Evolutionary conservation across 2,329 filamentous ascomycete species (phyloP).

Genomic region (Pseudopyricularia javanii): DNA sequence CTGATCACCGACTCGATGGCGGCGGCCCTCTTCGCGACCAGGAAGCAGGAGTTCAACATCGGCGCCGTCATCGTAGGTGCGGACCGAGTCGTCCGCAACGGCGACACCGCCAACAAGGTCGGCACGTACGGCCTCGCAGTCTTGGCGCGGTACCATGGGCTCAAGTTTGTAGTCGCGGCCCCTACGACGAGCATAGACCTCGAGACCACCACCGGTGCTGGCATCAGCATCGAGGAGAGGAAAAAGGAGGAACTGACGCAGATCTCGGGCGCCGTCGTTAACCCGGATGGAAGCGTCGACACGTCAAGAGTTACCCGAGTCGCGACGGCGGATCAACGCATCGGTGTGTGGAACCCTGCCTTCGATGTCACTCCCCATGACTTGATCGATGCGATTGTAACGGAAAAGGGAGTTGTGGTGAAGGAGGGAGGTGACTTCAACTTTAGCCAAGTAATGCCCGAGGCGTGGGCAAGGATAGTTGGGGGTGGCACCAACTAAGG

Average conservation of each 20-base stretch:
- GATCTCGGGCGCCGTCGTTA: slow-evolving; percentile 64
- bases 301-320: slow-evolving; percentile 54
- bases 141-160: slow-evolving; percentile 73
- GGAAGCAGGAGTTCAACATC: slow-evolving; percentile 54
- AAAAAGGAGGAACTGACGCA: slow-evolving; percentile 71
- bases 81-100: slow-evolving; percentile 89
- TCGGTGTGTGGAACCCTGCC: slow-evolving; percentile 89
- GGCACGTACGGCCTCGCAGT: slow-evolving; percentile 90
- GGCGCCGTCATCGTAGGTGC: slow-evolving; percentile 86
- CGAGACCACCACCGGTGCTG: slow-evolving; percentile 59
- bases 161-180: slow-evolving; percentile 91
- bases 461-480: slow-evolving; percentile 34
- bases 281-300: slow-evolving; percentile 51
- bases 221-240: slow-evolving; percentile 86
- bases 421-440: slow-evolving; percentile 58
- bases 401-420: slow-evolving; percentile 77
- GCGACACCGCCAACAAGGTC: slow-evolving; percentile 97
- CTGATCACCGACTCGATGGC: slow-evolving; percentile 50
- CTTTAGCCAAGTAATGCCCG: slow-evolving; percentile 42
- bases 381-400: slow-evolving; percentile 88
- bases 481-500: neutral
- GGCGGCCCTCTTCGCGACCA: slow-evolving; percentile 50
- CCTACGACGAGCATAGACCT: slow-evolving; percentile 91
- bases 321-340: slow-evolving; percentile 65
- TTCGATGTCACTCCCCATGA: slow-evolving; percentile 89